phyloP scores from a whole-genome alignment of 352 stramenopile species.

The Globisporangium polare region DNA sequence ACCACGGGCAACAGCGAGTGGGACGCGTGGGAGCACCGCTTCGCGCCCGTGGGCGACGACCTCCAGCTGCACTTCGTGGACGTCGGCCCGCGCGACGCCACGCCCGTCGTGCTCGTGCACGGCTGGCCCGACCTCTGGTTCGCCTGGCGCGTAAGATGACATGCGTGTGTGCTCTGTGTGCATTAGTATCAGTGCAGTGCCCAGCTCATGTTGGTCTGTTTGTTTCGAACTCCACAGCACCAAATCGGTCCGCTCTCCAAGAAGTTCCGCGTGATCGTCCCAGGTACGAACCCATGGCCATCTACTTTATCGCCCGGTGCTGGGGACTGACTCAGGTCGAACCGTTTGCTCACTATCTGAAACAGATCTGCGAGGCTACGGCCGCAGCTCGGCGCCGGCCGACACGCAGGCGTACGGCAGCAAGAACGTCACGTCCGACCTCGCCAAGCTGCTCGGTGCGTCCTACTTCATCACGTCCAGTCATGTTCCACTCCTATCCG shows the following conservation, averaged over 20 bases:
- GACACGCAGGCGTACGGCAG: slow-evolving; percentile 36
- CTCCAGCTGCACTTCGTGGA: slow-evolving; percentile 38
- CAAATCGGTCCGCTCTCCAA: slow-evolving; percentile 43
- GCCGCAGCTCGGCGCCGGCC: slow-evolving; percentile 37
- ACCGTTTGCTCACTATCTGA: background rate
- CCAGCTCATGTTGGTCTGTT: slow-evolving; percentile 14
- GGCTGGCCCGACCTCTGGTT: slow-evolving; percentile 67
- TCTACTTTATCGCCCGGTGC: too few relatives aligned
- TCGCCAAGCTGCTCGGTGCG: slow-evolving; percentile 34
- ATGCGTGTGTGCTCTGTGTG: background rate
- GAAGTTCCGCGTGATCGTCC: slow-evolving; percentile 55
- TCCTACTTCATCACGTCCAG: slow-evolving; percentile 3
- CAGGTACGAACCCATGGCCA: slow-evolving; percentile 4
- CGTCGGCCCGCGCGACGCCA: slow-evolving; percentile 33
- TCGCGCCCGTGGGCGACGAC: slow-evolving; percentile 8
- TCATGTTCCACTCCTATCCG: slow-evolving; percentile 42
- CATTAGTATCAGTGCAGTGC: background rate
- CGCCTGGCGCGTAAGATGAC: slow-evolving; percentile 38
- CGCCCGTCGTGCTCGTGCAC: slow-evolving; percentile 53
- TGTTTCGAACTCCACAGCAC: slow-evolving; percentile 19
- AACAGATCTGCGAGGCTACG: slow-evolving; percentile 43
- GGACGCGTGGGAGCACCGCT: slow-evolving; percentile 11
- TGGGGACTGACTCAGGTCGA: too few relatives aligned
- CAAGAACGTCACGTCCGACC: slow-evolving; percentile 46
- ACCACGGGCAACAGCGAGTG: slow-evolving; percentile 1